A percentile compares a stretch with the other conserved stretches of the same genome.
These are phyloP conservation scores for Pseudofabraea citricarpa DNA, from an alignment of 2,329 filamentous ascomycete genomes.

Conservation along the genomic window DNA sequence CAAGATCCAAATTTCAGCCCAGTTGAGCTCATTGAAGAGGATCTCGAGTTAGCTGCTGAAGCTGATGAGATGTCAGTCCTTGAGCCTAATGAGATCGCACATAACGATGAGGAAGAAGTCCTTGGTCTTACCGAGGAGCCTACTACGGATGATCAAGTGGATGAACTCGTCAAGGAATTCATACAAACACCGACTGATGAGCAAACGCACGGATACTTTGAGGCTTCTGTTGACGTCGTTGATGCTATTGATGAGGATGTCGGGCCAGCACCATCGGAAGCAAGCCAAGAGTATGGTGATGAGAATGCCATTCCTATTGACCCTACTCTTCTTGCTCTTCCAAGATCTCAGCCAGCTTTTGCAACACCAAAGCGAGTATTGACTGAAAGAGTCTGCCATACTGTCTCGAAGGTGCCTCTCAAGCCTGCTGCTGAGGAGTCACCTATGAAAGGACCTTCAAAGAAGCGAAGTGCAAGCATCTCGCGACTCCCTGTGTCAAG, in stretches of 20 bases:
- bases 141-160: constrained; percentile 2
- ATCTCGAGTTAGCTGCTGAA: constrained; percentile 52
- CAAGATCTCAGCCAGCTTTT: constrained; percentile 8
- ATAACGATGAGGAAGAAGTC: constrained; percentile 8
- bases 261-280: constrained; percentile 52
- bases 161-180: background rate
- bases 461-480: constrained; percentile 37
- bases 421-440: constrained; percentile 56
- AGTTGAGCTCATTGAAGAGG: constrained; percentile 47
- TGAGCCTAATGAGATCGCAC: constrained; percentile 31
- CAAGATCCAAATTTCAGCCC: constrained; percentile 35
- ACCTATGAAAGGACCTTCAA: constrained; percentile 32
- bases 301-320: constrained; percentile 59
- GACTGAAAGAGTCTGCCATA: constrained; percentile 51
- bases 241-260: constrained; percentile 1
- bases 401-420: constrained; percentile 72
- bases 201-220: no score
- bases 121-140: constrained; percentile 3
- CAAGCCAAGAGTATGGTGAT: constrained; percentile 62
- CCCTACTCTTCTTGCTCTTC: constrained; percentile 34
- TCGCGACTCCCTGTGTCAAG: constrained; percentile 36
- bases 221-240: background rate
- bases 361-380: constrained; percentile 22
- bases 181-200: background rate
- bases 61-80: constrained; percentile 56